Percentiles rank a stretch among this genome's conserved stretches.
Evolutionary conservation across 257 asterid genomes (phyloP).

Genomic region (Lycium ferocissimum): DNA sequence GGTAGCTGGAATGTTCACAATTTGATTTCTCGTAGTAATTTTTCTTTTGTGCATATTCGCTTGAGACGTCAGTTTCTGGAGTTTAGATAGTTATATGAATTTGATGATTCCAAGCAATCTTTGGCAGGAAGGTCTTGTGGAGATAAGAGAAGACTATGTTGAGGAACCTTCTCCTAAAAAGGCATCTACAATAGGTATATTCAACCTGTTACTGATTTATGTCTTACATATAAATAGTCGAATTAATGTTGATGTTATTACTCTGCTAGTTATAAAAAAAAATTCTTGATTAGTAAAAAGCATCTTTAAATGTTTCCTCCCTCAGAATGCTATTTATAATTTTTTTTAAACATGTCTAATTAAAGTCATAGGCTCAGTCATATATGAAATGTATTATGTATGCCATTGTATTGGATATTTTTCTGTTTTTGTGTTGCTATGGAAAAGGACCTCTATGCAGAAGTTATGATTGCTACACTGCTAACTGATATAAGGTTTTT

Average conservation of each 20-base stretch:
- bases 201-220: neutral
- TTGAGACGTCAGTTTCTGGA: neutral
- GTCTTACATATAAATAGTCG: neutral
- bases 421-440: neutral
- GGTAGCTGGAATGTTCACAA: neutral
- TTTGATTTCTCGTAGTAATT: neutral
- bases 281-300: constrained; percentile 3
- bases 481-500: neutral
- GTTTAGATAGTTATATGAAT: constrained; percentile 1
- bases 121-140: constrained; percentile 84
- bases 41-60: neutral
- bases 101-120: constrained; percentile 29
- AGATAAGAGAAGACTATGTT: constrained; percentile 84
- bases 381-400: neutral
- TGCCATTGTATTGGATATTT: neutral
- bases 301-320: neutral
- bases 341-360: neutral
- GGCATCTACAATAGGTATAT: constrained; percentile 55
- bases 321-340: neutral
- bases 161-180: constrained; percentile 55
- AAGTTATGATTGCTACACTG: neutral
- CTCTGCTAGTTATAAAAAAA: neutral
- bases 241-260: neutral
- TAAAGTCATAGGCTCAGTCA: constrained; percentile 3
- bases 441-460: neutral